phyloP scores from a whole-genome alignment of 139 green algal species.

The Coelastrella sp. region DNA sequence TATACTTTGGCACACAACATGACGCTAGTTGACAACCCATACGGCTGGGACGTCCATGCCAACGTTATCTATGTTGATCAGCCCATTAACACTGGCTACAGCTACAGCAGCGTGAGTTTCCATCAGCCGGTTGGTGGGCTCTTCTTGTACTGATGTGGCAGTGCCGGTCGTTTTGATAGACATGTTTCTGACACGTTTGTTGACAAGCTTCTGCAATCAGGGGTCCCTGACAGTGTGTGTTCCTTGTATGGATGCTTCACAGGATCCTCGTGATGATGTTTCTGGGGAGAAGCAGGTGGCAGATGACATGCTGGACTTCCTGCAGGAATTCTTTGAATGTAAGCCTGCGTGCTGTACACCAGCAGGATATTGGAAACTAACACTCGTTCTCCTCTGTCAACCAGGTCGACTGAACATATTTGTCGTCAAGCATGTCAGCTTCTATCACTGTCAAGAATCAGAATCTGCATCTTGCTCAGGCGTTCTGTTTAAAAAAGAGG shows the following conservation, averaged over 20 bases:
- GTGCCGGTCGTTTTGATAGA: too few species aligned
- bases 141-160: too few species aligned
- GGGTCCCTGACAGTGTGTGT: too few species aligned
- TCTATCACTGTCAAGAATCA: too few species aligned
- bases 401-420: too few species aligned
- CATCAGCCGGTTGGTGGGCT: background rate
- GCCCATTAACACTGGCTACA: slow-evolving; percentile 95
- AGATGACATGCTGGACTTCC: slow-evolving; percentile 96
- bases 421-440: too few species aligned
- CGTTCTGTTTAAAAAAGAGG: too few species aligned
- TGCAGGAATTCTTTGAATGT: slow-evolving; percentile 86
- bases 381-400: too few species aligned
- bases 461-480: too few species aligned
- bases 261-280: slow-evolving; percentile 66
- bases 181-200: too few species aligned
- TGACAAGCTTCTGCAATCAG: too few species aligned
- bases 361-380: too few species aligned
- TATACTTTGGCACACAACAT: slow-evolving; percentile 82
- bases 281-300: slow-evolving; percentile 74
- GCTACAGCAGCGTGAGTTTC: slow-evolving; percentile 71
- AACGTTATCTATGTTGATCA: slow-evolving; percentile 91
- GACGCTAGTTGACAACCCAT: slow-evolving; percentile 73
- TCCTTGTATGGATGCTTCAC: background rate
- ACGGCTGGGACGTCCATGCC: slow-evolving; percentile 69
- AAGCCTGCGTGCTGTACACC: slow-evolving; percentile 12